phyloP scores from a whole-genome alignment of 139 green algal genomes.

The Haematococcus sp. region DNA sequence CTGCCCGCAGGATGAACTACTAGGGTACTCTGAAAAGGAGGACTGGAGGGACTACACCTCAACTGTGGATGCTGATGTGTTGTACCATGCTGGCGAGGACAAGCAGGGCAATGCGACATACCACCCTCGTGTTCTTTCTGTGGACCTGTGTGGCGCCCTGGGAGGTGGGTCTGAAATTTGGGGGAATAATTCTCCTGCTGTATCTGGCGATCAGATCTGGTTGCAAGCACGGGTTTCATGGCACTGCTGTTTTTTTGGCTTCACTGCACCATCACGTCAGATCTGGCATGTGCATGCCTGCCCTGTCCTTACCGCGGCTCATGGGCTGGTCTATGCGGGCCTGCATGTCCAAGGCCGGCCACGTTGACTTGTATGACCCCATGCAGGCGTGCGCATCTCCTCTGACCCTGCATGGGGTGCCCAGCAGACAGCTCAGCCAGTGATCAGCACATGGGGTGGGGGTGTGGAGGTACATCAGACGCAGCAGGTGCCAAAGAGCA shows the following conservation, averaged over 20 bases:
- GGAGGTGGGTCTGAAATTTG: constrained; percentile 49
- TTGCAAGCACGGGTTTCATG: too few relatives aligned
- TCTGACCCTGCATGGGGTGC: neutral
- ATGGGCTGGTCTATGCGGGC: too few relatives aligned
- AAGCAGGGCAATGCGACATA: constrained; percentile 46
- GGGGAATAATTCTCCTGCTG: too few relatives aligned
- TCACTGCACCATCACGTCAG: too few relatives aligned
- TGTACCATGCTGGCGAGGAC: constrained; percentile 46
- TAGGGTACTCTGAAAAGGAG: constrained; percentile 44
- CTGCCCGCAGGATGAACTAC: constrained; percentile 60
- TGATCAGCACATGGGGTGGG: constrained; percentile 43
- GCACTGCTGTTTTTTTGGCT: too few relatives aligned
- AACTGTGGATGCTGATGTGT: constrained; percentile 42
- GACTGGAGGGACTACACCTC: constrained; percentile 20
- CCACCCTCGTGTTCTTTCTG: constrained; percentile 52
- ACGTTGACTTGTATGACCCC: too few relatives aligned
- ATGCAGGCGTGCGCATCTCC: constrained; percentile 1
- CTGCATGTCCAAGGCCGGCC: too few relatives aligned
- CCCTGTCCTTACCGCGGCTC: too few relatives aligned
- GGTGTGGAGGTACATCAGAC: constrained; percentile 43
- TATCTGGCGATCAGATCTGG: too few relatives aligned
- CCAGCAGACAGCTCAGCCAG: neutral
- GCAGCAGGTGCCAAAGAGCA: constrained; percentile 28
- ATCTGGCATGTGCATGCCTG: too few relatives aligned
- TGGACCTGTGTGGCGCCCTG: constrained; percentile 59